Evolutionary conservation across 805 yeast species (phyloP).

Genomic region (Spathaspora sp.): DNA sequence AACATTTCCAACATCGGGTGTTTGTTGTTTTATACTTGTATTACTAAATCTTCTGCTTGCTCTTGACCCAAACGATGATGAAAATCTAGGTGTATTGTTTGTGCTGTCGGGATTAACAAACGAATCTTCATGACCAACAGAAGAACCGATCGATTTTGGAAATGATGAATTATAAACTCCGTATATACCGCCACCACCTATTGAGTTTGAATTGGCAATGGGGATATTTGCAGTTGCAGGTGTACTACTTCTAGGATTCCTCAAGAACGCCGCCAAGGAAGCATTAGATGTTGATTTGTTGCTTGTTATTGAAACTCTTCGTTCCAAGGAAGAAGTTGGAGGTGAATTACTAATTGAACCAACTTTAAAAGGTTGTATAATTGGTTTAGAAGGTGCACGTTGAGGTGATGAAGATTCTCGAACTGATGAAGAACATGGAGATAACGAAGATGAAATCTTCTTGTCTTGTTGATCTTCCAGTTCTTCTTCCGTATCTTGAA

Average conservation of each 20-base stretch:
- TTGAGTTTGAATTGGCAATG: conserved; percentile 10
- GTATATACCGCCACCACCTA: neutral
- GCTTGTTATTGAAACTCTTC: conserved; percentile 41
- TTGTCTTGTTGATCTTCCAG: neutral
- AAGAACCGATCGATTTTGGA: conserved; percentile 37
- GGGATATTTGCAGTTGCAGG: conserved; percentile 20
- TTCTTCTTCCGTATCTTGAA: neutral
- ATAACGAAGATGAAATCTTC: conserved; percentile 16
- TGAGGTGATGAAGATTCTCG: conserved; percentile 7
- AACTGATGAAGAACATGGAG: conserved; percentile 21
- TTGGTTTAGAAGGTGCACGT: conserved; percentile 11
- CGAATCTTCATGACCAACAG: conserved; percentile 31
- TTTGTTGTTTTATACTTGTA: conserved; percentile 24
- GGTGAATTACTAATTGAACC: conserved; percentile 52
- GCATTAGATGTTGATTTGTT: conserved; percentile 50
- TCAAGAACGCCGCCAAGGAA: conserved; percentile 48
- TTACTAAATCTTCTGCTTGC: conserved; percentile 47
- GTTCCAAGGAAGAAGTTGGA: conserved; percentile 32
- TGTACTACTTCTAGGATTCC: conserved; percentile 44
- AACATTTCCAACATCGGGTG: conserved; percentile 21
- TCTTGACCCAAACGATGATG: conserved; percentile 72
- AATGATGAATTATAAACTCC: conserved; percentile 13
- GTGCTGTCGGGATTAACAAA: conserved; percentile 17
- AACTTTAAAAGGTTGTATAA: conserved; percentile 57
- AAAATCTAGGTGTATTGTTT: conserved; percentile 49